A percentile compares a stretch with the other conserved stretches of the same genome.
Evolutionary conservation across 1,284 basidiomycete species (phyloP).

Genomic region (Rhizoctonia solani): DNA sequence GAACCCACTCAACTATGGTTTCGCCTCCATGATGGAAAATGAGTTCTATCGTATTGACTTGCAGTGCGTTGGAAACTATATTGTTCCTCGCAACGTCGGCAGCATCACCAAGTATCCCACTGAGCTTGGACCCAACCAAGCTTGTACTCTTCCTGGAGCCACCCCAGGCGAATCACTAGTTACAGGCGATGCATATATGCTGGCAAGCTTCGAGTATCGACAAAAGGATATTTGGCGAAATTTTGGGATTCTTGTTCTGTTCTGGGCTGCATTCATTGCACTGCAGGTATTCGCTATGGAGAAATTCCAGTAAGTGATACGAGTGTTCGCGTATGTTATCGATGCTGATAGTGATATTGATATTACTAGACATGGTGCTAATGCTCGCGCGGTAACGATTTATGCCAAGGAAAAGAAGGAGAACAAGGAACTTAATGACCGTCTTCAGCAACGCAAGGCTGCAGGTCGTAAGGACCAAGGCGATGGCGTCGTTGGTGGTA

Average conservation of each 20-base stretch:
- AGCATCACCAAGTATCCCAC: conserved; percentile 65
- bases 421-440: conserved; percentile 64
- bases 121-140: conserved; percentile 45
- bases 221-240: conserved; percentile 45
- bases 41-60: conserved; percentile 72
- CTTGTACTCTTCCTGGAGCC: conserved; percentile 41
- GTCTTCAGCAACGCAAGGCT: conserved; percentile 58
- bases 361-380: conserved; percentile 55
- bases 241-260: conserved; percentile 51
- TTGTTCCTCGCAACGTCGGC: conserved; percentile 71
- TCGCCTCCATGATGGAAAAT: conserved; percentile 80
- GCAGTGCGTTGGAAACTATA: conserved; percentile 47
- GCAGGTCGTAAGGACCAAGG: conserved; percentile 24
- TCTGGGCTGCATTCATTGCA: conserved; percentile 53
- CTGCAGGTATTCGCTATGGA: conserved; percentile 59
- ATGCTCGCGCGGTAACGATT: conserved; percentile 58
- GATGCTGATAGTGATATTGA: conserved; percentile 61
- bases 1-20: conserved; percentile 79
- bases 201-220: conserved; percentile 41
- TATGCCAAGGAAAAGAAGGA: conserved; percentile 72
- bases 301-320: conserved; percentile 20
- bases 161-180: conserved; percentile 37
- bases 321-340: conserved; percentile 51
- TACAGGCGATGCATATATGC: conserved; percentile 1
- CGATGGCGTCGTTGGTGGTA: background rate